Evolutionary conservation across 805 yeast species (phyloP), one percentile per base, ranked within the genome.

Genomic region (Zygoascus tannicola): DNA sequence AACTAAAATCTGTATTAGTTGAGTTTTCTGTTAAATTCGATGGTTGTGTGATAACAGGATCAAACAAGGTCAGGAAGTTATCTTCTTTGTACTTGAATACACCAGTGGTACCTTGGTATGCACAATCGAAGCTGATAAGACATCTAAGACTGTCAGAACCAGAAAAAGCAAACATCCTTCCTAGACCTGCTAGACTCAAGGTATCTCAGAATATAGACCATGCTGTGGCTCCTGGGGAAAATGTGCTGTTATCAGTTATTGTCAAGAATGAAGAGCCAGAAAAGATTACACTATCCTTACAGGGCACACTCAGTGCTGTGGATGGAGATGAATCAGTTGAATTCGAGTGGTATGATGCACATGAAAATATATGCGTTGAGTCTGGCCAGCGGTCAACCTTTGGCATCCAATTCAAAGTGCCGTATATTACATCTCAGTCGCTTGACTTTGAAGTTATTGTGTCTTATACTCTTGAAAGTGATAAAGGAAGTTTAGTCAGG

Each of bases 161-260:
- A 3, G n/a, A 22, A 4, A 34, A 16, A 19, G 47, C 40, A 2
- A 33, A 32, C 22, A 40, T 43, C 8, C 28, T 38, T 3, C 61
- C 64, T 5, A 52, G 67, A 14, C 66, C 66, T 0, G 57, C 65
- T n/a, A 41, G 48, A 35, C 33, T 61, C 5, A 48, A 47, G 18
- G 34, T 55, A 20, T 22, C 32, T 2, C 47, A 50, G 19, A 44
- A 43, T 7, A 46, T 54, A 4, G 51, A 53, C 4, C 16, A 45
- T 1, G 41, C 49, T 1, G 60, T 52, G 2, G 51, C 56, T 4
- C 47, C 54, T 4, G 62, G 58, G 2, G 67, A 62, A 38, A 34
- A 35, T 15, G 40, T 58, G 5, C n/a, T 32, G 5, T 38, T 50
- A 30, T 4, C 18, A 1, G 37, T 59, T 14, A 37, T 33, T 1